Percentiles rank a stretch among this genome's conserved stretches.
Conservation (phyloP, 192 early-diverging fungal genomes). For the Coemansia sp. region DNA sequence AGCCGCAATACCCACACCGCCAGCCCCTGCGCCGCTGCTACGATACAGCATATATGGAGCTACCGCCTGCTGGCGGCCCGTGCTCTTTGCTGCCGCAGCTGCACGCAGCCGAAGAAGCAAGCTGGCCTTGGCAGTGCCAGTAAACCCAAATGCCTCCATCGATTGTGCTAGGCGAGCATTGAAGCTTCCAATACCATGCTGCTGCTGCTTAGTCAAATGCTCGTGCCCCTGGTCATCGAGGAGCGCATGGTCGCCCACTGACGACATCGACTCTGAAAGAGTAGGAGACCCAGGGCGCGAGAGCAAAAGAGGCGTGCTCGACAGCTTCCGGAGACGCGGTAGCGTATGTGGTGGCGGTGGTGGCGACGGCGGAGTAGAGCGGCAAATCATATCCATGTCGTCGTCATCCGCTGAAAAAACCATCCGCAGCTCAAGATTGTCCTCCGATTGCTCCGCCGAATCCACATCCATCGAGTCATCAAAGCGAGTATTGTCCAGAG, state of each 20-base stretch:
- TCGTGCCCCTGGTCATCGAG: neutral
- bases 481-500: neutral
- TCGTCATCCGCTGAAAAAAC: slow-evolving; percentile 28
- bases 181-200: slow-evolving; percentile 25
- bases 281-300: slow-evolving; percentile 29
- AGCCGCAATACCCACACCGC: slow-evolving; percentile 1
- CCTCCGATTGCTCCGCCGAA: slow-evolving; percentile 4
- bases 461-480: slow-evolving; percentile 15
- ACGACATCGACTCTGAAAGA: slow-evolving; percentile 6
- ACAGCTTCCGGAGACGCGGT: slow-evolving; percentile 26
- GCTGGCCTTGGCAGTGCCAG: slow-evolving; percentile 42
- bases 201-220: neutral
- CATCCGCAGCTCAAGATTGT: slow-evolving; percentile 42
- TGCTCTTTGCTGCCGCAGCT: slow-evolving; percentile 50
- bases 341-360: slow-evolving; percentile 31
- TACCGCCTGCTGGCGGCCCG: slow-evolving; percentile 47
- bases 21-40: neutral
- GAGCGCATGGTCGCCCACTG: neutral
- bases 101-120: slow-evolving; percentile 50
- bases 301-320: slow-evolving; percentile 24
- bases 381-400: slow-evolving; percentile 48
- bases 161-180: slow-evolving; percentile 53
- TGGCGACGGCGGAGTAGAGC: slow-evolving; percentile 51
- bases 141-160: slow-evolving; percentile 56
- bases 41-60: slow-evolving; percentile 51